phyloP scores from a whole-genome alignment of 345 rosid genomes.

The Euphorbia peplus region DNA sequence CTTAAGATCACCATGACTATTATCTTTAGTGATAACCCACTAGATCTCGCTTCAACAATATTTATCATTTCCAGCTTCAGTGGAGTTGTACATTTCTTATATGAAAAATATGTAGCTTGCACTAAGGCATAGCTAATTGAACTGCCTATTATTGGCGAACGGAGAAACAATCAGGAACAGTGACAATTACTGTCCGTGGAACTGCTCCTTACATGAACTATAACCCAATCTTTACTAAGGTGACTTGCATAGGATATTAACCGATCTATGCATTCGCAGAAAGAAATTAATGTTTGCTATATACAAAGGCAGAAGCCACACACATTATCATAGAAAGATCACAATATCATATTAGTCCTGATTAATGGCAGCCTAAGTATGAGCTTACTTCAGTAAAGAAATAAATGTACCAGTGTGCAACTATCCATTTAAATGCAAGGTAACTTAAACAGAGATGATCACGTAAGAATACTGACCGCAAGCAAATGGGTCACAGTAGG shows the following conservation, averaged over 20 bases:
- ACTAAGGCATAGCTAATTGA: slow-evolving; percentile 8
- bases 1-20: not conserved
- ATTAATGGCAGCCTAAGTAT: not conserved
- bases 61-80: not conserved
- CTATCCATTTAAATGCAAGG: not conserved
- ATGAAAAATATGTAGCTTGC: not conserved
- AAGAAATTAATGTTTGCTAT: not conserved
- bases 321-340: not conserved
- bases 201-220: not conserved
- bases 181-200: not conserved
- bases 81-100: not conserved
- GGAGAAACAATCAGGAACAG: slow-evolving; percentile 3
- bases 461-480: slow-evolving; percentile 59
- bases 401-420: slow-evolving; percentile 11
- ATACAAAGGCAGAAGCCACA: not conserved
- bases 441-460: slow-evolving; percentile 13
- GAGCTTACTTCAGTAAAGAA: not conserved
- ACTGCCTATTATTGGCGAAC: not conserved
- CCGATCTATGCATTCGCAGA: not conserved
- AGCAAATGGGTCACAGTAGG: slow-evolving; percentile 83
- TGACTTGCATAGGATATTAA: slow-evolving; percentile 5
- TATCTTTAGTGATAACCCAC: not conserved
- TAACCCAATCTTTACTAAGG: slow-evolving; percentile 3
- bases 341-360: not conserved
- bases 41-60: not conserved